These are phyloP conservation scores for Blumeriella jaapii DNA, from an alignment of 2,329 filamentous ascomycete species.

Conservation along the genomic window DNA sequence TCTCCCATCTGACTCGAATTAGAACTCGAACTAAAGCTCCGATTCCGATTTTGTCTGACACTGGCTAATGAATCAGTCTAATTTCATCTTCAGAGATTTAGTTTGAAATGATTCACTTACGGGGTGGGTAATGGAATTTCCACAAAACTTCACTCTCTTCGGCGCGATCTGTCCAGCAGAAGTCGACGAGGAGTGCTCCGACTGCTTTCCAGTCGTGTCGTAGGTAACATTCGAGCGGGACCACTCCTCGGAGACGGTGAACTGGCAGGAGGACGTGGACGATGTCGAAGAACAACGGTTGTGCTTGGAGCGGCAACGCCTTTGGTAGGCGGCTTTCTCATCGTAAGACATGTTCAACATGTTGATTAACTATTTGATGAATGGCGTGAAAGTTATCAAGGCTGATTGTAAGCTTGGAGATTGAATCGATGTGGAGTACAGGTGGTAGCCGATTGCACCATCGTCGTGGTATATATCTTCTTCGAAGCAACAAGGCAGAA, in stretches of 20 bases:
- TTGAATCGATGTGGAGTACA: no score
- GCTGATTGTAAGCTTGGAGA: no score
- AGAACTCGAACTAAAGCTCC: slow-evolving; percentile 2
- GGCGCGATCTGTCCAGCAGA: not conserved
- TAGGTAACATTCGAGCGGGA: slow-evolving; percentile 8
- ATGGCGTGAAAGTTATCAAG: no score
- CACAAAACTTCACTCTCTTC: slow-evolving; percentile 8
- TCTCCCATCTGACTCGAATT: slow-evolving; percentile 3
- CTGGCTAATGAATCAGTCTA: no score
- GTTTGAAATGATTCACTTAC: not conserved
- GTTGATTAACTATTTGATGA: no score
- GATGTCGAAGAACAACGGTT: slow-evolving; percentile 2
- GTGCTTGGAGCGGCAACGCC: slow-evolving; percentile 2
- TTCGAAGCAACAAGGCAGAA: no score
- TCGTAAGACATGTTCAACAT: slow-evolving; percentile 6
- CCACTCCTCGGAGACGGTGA: not conserved
- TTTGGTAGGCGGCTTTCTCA: slow-evolving; percentile 9
- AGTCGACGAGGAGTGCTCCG: slow-evolving; percentile 8
- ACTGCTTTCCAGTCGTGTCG: slow-evolving; percentile 7
- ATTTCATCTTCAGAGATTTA: not conserved
- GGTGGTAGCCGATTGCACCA: no score
- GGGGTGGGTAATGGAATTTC: slow-evolving; percentile 12
- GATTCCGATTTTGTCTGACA: not conserved
- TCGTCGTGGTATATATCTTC: no score
- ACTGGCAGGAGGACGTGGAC: slow-evolving; percentile 1